Evolutionary conservation across 2,329 filamentous ascomycete genomes (phyloP).

Genomic region (Verticillium nubilum): DNA sequence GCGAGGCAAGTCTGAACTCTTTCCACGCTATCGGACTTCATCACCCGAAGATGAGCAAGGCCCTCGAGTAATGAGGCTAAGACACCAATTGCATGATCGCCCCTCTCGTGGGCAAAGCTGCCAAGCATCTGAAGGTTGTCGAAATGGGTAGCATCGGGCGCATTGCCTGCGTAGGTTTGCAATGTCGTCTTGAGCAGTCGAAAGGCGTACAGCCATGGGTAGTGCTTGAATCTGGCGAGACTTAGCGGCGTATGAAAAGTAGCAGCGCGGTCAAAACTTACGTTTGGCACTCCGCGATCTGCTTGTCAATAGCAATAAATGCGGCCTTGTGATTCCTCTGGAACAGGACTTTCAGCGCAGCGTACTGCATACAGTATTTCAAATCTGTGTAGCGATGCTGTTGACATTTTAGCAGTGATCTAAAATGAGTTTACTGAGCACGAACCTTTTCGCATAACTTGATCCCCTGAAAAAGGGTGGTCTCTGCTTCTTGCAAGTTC

Average conservation of each 20-base stretch:
- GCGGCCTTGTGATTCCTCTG: constrained; percentile 68
- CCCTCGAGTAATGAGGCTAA: constrained; percentile 64
- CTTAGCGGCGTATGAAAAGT: background rate
- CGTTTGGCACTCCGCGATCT: constrained; percentile 64
- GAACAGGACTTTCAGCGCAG: constrained; percentile 65
- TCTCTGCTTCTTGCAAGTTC: constrained; percentile 69
- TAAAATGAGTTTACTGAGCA: background rate
- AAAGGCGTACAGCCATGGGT: constrained; percentile 72
- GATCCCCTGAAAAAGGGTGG: constrained; percentile 65
- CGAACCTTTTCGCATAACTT: constrained; percentile 60
- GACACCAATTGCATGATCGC: constrained; percentile 60
- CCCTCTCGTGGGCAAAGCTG: constrained; percentile 50
- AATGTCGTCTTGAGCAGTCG: constrained; percentile 68
- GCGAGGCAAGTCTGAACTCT: constrained; percentile 69
- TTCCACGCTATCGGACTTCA: constrained; percentile 60
- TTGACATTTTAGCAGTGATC: constrained; percentile 13
- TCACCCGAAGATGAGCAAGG: constrained; percentile 60
- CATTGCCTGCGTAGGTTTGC: constrained; percentile 54
- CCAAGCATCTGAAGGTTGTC: constrained; percentile 65
- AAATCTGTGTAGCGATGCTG: constrained; percentile 57
- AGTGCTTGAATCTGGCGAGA: constrained; percentile 51
- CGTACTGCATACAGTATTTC: constrained; percentile 73
- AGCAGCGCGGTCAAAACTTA: constrained; percentile 26
- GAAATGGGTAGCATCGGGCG: constrained; percentile 57
- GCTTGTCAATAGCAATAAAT: constrained; percentile 63